Evolutionary conservation across 495 filamentous ascomycete species (phyloP).

Genomic region (Lasiosphaeris hirsuta): DNA sequence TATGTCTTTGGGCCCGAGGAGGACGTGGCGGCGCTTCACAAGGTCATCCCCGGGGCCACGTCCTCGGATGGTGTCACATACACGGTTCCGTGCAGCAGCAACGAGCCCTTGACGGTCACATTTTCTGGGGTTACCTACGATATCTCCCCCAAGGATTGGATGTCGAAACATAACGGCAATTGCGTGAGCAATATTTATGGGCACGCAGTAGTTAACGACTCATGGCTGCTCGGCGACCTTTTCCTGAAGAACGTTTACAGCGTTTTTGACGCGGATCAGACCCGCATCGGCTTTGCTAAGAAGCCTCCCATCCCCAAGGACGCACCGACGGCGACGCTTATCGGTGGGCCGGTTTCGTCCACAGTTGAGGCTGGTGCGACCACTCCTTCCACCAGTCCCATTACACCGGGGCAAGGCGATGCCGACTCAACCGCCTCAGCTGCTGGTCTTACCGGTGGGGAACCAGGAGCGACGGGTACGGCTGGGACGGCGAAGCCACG

Average conservation of each 20-base stretch:
- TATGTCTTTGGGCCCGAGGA: slow-evolving; percentile 63
- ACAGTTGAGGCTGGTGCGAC: background rate
- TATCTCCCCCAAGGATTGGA: slow-evolving; percentile 65
- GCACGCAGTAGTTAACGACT: slow-evolving; percentile 38
- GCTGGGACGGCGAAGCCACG: slow-evolving; percentile 6
- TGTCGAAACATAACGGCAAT: slow-evolving; percentile 45
- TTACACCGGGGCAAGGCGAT: background rate
- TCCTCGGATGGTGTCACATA: slow-evolving; percentile 52
- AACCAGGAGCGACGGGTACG: slow-evolving; percentile 4
- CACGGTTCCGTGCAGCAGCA: slow-evolving; percentile 67
- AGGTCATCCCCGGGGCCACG: slow-evolving; percentile 57
- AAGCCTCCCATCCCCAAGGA: slow-evolving; percentile 22
- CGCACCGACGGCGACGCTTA: slow-evolving; percentile 12
- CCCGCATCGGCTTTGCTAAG: slow-evolving; percentile 48
- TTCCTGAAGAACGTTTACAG: slow-evolving; percentile 91
- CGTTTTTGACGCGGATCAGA: slow-evolving; percentile 70
- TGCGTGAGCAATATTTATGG: slow-evolving; percentile 68
- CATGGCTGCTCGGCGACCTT: slow-evolving; percentile 76
- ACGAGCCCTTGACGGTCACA: slow-evolving; percentile 33
- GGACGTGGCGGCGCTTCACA: slow-evolving; percentile 64
- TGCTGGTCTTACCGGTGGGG: too few relatives aligned
- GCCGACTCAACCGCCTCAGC: too few relatives aligned
- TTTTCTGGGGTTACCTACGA: slow-evolving; percentile 55
- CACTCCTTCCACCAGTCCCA: slow-evolving; percentile 9
- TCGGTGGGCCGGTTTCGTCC: slow-evolving; percentile 1